Base-by-base conservation (phyloP, 257 asterid species). In the Gentiana dahurica region DNA sequence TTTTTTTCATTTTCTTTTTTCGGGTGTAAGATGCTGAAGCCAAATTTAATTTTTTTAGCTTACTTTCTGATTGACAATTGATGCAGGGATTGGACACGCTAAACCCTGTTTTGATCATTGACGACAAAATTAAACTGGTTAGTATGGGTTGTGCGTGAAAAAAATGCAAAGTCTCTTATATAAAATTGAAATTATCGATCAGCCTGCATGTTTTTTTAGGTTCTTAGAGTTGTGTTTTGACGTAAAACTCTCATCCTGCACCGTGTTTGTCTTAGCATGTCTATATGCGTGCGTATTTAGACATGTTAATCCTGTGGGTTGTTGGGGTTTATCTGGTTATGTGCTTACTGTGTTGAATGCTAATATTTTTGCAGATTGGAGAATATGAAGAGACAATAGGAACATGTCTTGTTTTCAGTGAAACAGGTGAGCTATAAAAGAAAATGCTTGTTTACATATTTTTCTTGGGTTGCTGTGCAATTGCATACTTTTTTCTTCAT, bases 321-420 rank as follows among this genome's bases (percentile, higher is more conserved):
- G 46, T 41, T 41, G 46, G 24, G 24, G 46, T 41, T 41, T 41
- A 41, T 41, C 46, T 10, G 10, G 9, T 41, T 41, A 7, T 41
- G 10, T 41, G 9, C 1, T 41, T 41, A 41, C 46, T 10, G 6
- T 41, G 46, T 10, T 41, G 46, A 41, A 7, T 49, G 44, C 32
- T 62, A 35, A 36, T 37, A n/a, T n/a, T 62, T 13, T 41, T 70
- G 37, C 74, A 87, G 98, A 81, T 91, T 62, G 98, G 96, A 72
- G 81, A 79, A 65, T 91, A 91, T 50, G 72, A 71, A 62, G 98
- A 87, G 70, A 87, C 98, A 61, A 68, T 91, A 41, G 98, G 96
- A 46, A 81, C 92, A 44, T 82, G 98, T 76, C 76, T 91, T 36
- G 73, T 87, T 36, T 85, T 85, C 67, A 54, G 54, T 58, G 95